Base-by-base conservation (phyloP, 495 filamentous ascomycete genomes). In the Xylaria flabelliformis region DNA sequence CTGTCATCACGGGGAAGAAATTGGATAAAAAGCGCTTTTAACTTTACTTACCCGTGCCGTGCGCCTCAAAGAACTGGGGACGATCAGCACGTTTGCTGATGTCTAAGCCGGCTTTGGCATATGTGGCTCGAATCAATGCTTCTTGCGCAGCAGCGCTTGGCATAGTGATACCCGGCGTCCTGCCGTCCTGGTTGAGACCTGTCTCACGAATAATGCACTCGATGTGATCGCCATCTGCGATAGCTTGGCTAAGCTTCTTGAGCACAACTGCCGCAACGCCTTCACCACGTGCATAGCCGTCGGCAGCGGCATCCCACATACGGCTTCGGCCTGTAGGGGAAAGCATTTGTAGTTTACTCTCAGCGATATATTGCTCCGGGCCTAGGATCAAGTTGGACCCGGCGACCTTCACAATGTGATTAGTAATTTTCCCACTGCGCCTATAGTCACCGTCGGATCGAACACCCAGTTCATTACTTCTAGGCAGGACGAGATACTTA, bases 251-350 rank as follows among this genome's bases (percentile, higher is more conserved):
- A 74, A 91, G 80, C 8, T 74, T 77, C 73, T 92, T 93, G 8
- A 93, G 67, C 5, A 86, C 77, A 0, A 92, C 34, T 0, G 82
- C 82, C 8, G 78, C 84, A 0, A 80, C 86, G 0, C 92, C 83
- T n/a, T 86, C 87, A n/a, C 90, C 84, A 9, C 91, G 86, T 0
- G 36, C 91, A 76, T 90, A 93, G 0, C 91, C 91, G 74, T 90
- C 82, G 0, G 90, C 91, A 0, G 71, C 63, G 0, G 81, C 77
- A 71, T 90, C 88, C 64, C 81, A 82, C 26, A 81, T 78, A 32
- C 75, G 79, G 0, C 74, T 76, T 32, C 76, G 77, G 19, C 82
- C 82, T 55, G 77, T 79, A 24, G 76, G 77, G 21, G 77, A 79
- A 3, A 67, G 34, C 64, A 67, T 67, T 6, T 67, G 6, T 32